These are phyloP conservation scores for Alternaria metachromatica DNA, from an alignment of 2,329 filamentous ascomycete species.

Conservation along the genomic window DNA sequence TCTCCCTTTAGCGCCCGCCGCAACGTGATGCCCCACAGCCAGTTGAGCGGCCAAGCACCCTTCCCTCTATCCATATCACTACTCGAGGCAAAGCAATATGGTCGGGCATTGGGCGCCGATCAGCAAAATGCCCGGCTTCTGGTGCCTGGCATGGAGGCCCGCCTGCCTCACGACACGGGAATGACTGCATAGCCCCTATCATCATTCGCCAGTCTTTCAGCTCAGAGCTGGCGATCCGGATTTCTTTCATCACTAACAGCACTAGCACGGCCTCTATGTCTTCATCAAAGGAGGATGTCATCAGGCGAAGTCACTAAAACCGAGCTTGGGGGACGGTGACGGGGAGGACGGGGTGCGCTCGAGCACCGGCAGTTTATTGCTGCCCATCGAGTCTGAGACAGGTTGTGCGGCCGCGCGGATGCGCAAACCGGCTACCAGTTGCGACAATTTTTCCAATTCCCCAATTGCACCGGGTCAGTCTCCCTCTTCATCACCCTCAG, in stretches of 20 bases:
- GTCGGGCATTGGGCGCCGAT: constrained; percentile 35
- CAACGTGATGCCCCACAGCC: constrained; percentile 21
- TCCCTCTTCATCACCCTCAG: constrained; percentile 22
- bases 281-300: constrained; percentile 1
- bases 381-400: constrained; percentile 35
- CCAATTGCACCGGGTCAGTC: constrained; percentile 14
- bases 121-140: constrained; percentile 27
- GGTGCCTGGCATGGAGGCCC: constrained; percentile 27
- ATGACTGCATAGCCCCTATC: constrained; percentile 33
- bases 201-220: constrained; percentile 13
- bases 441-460: constrained; percentile 9
- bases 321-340: not conserved
- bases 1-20: constrained; percentile 25
- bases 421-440: constrained; percentile 7
- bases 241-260: constrained; percentile 1
- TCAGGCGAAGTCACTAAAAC: not conserved
- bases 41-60: constrained; percentile 26
- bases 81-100: constrained; percentile 23
- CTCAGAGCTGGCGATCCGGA: constrained; percentile 6
- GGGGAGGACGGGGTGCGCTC: constrained; percentile 13
- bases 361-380: constrained; percentile 27
- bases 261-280: not conserved
- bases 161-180: constrained; percentile 13
- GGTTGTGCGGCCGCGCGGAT: constrained; percentile 17
- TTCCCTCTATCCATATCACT: constrained; percentile 20